These are phyloP conservation scores for Lipomyces lipofer DNA, from an alignment of 805 yeast genomes.

Conservation along the genomic window DNA sequence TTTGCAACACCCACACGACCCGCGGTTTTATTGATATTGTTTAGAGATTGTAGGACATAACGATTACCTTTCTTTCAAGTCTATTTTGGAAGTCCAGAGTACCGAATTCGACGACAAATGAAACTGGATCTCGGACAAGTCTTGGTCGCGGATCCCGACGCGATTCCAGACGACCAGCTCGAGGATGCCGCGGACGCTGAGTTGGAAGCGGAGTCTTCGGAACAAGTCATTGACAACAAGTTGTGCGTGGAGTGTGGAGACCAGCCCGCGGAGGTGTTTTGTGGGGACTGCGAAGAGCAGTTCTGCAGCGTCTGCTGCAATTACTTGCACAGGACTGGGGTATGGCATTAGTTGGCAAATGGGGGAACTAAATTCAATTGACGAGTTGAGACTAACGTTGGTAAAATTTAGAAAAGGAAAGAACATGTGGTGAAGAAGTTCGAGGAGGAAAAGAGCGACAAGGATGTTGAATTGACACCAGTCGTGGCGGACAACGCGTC, in stretches of 20 bases:
- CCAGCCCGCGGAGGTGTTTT: slow-evolving; percentile 65
- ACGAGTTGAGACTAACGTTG: no score
- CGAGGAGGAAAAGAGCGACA: slow-evolving; percentile 29
- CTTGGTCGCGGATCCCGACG: slow-evolving; percentile 24
- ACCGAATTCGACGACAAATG: slow-evolving; percentile 10
- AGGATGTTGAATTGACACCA: slow-evolving; percentile 21
- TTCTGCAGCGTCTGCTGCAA: slow-evolving; percentile 71
- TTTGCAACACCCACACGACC: no score
- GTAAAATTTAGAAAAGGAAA: slow-evolving; percentile 44
- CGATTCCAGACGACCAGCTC: slow-evolving; percentile 16
- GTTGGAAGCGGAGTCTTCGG: slow-evolving; percentile 8
- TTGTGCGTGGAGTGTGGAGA: slow-evolving; percentile 72
- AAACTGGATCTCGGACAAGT: slow-evolving; percentile 20
- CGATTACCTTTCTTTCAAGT: no score
- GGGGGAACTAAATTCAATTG: no score
- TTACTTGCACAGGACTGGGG: slow-evolving; percentile 68
- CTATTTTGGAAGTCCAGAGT: neutral
- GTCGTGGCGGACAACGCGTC: slow-evolving; percentile 25
- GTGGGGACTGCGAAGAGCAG: slow-evolving; percentile 62
- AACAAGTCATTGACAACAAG: slow-evolving; percentile 14
- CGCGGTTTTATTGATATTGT: no score
- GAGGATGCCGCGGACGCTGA: slow-evolving; percentile 6
- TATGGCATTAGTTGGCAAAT: no score
- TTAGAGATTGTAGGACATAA: no score
- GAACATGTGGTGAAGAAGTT: slow-evolving; percentile 44